These are phyloP conservation scores for Suhomyces pyralidae DNA, from an alignment of 805 yeast species.

Conservation along the genomic window DNA sequence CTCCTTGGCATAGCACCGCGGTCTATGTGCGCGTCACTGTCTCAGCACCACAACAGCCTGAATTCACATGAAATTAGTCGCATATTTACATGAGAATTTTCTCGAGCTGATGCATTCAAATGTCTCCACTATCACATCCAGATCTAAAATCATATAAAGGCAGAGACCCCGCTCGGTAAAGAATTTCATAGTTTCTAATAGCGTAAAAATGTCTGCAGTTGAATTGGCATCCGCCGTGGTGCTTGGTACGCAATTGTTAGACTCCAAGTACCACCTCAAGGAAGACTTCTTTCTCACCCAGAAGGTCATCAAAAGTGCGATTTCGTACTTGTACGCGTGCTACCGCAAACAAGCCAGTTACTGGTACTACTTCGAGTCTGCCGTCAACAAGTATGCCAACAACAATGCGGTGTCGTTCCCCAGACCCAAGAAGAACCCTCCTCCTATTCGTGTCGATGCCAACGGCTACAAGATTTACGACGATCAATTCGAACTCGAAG, in stretches of 20 bases:
- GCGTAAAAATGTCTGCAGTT: constrained; percentile 27
- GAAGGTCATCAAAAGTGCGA: constrained; percentile 37
- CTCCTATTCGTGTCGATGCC: constrained; percentile 20
- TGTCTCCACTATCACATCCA: not conserved
- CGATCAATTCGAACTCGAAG: constrained; percentile 57
- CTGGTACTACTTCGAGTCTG: constrained; percentile 67
- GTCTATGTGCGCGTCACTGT: not conserved
- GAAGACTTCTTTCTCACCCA: constrained; percentile 57
- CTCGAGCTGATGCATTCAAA: not conserved
- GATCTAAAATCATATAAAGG: not conserved
- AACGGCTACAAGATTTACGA: constrained; percentile 45
- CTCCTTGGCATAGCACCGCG: not conserved
- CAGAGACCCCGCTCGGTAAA: not conserved
- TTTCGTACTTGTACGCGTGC: constrained; percentile 38
- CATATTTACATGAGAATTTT: not conserved
- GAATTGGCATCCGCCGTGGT: constrained; percentile 43
- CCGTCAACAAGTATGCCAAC: constrained; percentile 49
- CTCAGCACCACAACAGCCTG: not conserved
- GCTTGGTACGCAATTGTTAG: constrained; percentile 44
- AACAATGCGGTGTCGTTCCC: constrained; percentile 64
- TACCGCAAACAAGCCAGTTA: constrained; percentile 48
- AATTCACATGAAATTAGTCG: not conserved
- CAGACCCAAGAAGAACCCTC: constrained; percentile 37
- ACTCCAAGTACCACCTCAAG: constrained; percentile 42
- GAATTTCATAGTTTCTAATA: not conserved